A percentile compares a stretch with the other conserved stretches of the same genome.
These are phyloP conservation scores for Amylocarpus encephaloides DNA, from an alignment of 2,329 filamentous ascomycete genomes.

Conservation along the genomic window DNA sequence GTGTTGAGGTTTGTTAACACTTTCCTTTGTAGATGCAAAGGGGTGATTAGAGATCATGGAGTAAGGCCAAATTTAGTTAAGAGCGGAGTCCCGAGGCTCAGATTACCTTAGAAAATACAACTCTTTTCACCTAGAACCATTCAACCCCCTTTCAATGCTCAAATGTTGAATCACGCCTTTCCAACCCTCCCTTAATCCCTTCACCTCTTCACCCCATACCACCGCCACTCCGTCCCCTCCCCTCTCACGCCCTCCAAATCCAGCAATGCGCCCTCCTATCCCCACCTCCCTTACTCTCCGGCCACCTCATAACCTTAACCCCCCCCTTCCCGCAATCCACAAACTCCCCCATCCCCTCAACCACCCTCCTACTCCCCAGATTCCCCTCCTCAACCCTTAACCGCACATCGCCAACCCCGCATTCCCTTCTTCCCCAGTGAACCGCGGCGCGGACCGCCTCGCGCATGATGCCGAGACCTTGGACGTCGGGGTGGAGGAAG, in stretches of 20 bases:
- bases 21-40: too few species aligned
- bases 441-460: constrained; percentile 9
- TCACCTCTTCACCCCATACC: too few species aligned
- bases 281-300: constrained; percentile 16
- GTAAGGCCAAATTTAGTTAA: too few species aligned
- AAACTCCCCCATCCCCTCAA: constrained; percentile 9
- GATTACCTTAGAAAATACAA: too few species aligned
- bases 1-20: too few species aligned
- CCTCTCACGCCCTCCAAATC: constrained; percentile 8
- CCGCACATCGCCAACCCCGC: constrained; percentile 4
- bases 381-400: constrained; percentile 12
- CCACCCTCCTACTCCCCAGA: constrained; percentile 8
- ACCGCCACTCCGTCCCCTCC: too few species aligned
- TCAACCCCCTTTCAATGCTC: too few species aligned
- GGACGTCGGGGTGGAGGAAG: constrained; percentile 12
- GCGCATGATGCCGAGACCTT: constrained; percentile 12
- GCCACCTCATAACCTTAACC: constrained; percentile 5
- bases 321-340: constrained; percentile 2
- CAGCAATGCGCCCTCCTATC: constrained; percentile 10
- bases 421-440: constrained; percentile 5
- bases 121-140: too few species aligned
- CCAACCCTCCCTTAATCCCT: too few species aligned
- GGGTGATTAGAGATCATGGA: too few species aligned
- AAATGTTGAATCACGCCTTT: too few species aligned
- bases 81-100: too few species aligned